phyloP scores from a whole-genome alignment of 2,329 filamentous ascomycete genomes.

The Hymenoscyphus salicellus region DNA sequence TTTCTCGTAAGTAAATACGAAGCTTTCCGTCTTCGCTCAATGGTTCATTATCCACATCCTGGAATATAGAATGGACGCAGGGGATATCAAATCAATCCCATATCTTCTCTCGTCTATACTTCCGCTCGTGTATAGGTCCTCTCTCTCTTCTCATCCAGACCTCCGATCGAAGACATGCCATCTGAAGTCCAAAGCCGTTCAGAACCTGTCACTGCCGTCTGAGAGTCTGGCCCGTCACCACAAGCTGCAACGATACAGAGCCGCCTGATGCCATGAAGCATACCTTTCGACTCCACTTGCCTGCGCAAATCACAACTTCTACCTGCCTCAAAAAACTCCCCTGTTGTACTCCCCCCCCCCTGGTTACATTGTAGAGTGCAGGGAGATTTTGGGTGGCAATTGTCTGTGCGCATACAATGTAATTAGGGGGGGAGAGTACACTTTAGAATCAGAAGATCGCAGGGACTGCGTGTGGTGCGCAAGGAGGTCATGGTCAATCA shows the following conservation, averaged over 20 bases:
- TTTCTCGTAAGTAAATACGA: not conserved
- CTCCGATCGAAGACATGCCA: not conserved
- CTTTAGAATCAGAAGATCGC: too few species aligned
- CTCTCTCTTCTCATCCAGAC: not conserved
- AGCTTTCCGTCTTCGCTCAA: not conserved
- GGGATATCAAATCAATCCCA: not conserved
- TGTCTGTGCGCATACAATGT: too few species aligned
- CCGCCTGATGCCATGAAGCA: not conserved
- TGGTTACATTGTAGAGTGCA: too few species aligned
- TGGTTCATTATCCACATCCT: not conserved
- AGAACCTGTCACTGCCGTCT: not conserved
- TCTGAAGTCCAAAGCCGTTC: not conserved
- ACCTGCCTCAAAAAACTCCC: not conserved
- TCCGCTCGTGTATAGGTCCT: too few species aligned
- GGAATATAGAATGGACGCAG: not conserved
- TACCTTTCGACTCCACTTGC: not conserved
- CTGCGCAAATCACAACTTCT: not conserved
- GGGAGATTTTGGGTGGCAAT: too few species aligned
- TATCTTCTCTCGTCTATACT: too few species aligned
- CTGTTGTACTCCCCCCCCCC: too few species aligned
- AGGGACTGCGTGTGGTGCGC: too few species aligned
- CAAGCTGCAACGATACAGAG: not conserved
- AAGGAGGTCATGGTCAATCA: not conserved
- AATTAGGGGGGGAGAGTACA: too few species aligned
- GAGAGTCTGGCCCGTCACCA: not conserved